Evolutionary conservation across 805 yeast species (phyloP).

Genomic region (Clavispora phyllophila): DNA sequence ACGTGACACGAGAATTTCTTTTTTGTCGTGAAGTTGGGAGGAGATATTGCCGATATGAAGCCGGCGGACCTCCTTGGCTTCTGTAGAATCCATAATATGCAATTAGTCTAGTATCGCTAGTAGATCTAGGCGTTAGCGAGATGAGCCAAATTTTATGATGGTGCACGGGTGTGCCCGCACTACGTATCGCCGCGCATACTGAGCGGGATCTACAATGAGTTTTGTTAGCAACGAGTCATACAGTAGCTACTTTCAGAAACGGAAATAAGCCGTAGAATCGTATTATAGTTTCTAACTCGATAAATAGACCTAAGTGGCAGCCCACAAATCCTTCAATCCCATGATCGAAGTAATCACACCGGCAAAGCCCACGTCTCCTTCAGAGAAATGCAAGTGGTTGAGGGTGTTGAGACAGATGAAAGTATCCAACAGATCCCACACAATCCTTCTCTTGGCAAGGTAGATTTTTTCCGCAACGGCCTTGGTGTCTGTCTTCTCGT

Average conservation of each 20-base stretch:
- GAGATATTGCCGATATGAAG: constrained; percentile 72
- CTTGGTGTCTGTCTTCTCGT: constrained; percentile 27
- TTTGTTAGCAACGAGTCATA: too few relatives aligned
- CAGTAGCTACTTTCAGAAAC: too few relatives aligned
- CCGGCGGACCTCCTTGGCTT: constrained; percentile 7
- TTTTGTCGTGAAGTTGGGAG: constrained; percentile 40
- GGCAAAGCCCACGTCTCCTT: constrained; percentile 77
- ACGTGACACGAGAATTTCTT: constrained; percentile 47
- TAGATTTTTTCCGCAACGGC: constrained; percentile 40
- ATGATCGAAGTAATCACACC: constrained; percentile 78
- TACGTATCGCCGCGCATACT: too few relatives aligned
- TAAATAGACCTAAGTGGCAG: constrained; percentile 23
- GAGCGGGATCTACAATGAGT: too few relatives aligned
- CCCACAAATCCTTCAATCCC: constrained; percentile 75
- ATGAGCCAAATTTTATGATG: constrained; percentile 1
- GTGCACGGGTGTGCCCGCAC: not conserved
- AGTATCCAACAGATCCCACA: constrained; percentile 74
- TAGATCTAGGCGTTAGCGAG: not conserved
- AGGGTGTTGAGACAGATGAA: constrained; percentile 71
- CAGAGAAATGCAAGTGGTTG: constrained; percentile 56
- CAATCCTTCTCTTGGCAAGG: constrained; percentile 54
- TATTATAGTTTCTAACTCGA: too few relatives aligned
- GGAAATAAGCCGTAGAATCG: not conserved
- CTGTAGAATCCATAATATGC: not conserved
- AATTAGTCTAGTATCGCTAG: not conserved